A percentile compares a stretch with the other conserved stretches of the same genome.
Evolutionary conservation across 1,139 yeast genomes (phyloP).

Genomic region (Sugiyamaella grinbergsii): DNA sequence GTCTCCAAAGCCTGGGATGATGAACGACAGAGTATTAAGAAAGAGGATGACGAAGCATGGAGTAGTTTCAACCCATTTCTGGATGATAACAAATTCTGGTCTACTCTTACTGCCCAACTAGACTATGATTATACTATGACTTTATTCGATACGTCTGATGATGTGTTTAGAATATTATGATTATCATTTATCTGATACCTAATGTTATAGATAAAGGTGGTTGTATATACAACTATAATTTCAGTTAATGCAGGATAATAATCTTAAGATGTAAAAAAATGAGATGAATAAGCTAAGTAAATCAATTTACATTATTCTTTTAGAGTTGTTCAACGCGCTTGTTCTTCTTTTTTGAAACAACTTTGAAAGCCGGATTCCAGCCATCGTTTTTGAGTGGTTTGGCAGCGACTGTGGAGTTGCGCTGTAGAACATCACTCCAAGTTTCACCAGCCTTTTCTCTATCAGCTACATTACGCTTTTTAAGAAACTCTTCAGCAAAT

Average conservation of each 20-base stretch:
- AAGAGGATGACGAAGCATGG: slow-evolving; percentile 14
- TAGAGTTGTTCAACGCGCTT: slow-evolving; percentile 29
- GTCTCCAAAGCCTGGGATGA: slow-evolving; percentile 17
- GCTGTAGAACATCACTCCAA: slow-evolving; percentile 58
- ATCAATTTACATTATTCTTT: not conserved
- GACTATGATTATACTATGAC: slow-evolving; percentile 6
- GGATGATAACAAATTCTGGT: slow-evolving; percentile 17
- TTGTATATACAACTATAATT: too few species aligned
- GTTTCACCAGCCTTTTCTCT: slow-evolving; percentile 35
- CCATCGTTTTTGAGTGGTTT: slow-evolving; percentile 62
- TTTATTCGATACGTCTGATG: slow-evolving; percentile 1
- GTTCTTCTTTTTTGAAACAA: slow-evolving; percentile 65
- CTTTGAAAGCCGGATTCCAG: slow-evolving; percentile 70
- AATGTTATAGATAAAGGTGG: too few species aligned
- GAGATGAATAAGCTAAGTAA: not conserved
- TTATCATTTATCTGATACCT: too few species aligned
- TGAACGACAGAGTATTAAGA: slow-evolving; percentile 3
- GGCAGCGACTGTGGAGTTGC: slow-evolving; percentile 63
- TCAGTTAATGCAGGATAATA: slow-evolving; percentile 8
- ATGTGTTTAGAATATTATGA: slow-evolving; percentile 5
- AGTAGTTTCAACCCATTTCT: slow-evolving; percentile 14
- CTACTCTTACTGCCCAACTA: slow-evolving; percentile 4
- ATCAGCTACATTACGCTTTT: slow-evolving; percentile 73
- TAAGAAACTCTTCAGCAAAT: slow-evolving; percentile 86
- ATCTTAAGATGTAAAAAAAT: slow-evolving; percentile 4